Conservation (phyloP, 2,329 filamentous ascomycete species). For the Fusarium beomiforme region DNA sequence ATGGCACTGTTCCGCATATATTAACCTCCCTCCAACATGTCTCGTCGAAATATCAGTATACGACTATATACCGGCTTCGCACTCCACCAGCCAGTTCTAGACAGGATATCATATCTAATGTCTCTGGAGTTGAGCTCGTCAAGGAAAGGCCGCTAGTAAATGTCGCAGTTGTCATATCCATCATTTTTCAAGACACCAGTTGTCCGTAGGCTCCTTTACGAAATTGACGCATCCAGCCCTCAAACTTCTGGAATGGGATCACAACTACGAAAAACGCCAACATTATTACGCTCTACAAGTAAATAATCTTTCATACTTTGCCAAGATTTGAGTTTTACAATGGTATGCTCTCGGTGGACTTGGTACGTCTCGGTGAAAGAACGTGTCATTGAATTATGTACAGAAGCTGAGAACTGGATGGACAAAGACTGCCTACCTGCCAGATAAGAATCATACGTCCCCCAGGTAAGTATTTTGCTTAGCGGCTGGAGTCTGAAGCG, state of each 20-base stretch:
- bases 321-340: neutral
- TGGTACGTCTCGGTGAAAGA: too few relatives aligned
- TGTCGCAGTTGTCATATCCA: neutral
- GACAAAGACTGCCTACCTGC: too few relatives aligned
- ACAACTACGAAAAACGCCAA: neutral
- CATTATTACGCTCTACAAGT: neutral
- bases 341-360: slow-evolving; percentile 2
- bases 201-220: neutral
- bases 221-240: neutral
- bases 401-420: too few relatives aligned
- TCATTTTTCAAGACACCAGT: neutral
- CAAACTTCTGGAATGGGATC: neutral
- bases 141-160: neutral
- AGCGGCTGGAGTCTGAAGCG: slow-evolving; percentile 26
- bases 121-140: slow-evolving; percentile 4
- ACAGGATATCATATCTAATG: slow-evolving; percentile 8
- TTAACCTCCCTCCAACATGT: slow-evolving; percentile 26
- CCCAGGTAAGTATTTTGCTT: slow-evolving; percentile 15
- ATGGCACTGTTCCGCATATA: slow-evolving; percentile 14
- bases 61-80: slow-evolving; percentile 26
- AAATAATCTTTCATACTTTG: neutral
- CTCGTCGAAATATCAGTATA: slow-evolving; percentile 27
- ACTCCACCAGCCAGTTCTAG: slow-evolving; percentile 21
- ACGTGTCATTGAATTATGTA: neutral
- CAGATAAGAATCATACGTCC: neutral